A percentile compares a stretch with the other conserved stretches of the same genome.
Conservation (phyloP, 192 early-diverging fungal species). For the Borealophlyctis nickersoniae region DNA sequence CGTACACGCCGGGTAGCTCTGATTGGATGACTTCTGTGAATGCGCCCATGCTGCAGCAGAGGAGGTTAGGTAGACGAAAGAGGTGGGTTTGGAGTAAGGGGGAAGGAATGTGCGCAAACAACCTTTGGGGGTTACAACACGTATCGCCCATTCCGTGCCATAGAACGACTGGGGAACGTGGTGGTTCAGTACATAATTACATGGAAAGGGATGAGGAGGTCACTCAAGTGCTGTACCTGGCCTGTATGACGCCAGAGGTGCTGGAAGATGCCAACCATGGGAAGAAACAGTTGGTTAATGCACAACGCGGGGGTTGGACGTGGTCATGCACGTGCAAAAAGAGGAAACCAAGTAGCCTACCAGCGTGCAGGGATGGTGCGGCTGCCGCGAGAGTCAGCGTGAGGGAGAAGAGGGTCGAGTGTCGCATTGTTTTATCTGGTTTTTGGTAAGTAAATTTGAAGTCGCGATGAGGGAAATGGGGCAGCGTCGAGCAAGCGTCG, state of each 20-base stretch:
- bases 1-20: conserved; percentile 60
- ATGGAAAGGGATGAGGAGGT: not conserved
- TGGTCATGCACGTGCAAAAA: not conserved
- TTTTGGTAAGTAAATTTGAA: not conserved
- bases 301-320: not conserved
- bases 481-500: not conserved
- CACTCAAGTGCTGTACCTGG: not conserved
- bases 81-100: not conserved
- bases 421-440: too few relatives aligned
- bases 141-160: conserved; percentile 46
- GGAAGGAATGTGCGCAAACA: not conserved
- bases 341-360: not conserved
- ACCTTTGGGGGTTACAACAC: conserved; percentile 49
- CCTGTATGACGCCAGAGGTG: not conserved
- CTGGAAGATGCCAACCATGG: not conserved
- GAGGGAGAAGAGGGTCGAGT: too few relatives aligned
- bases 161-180: conserved; percentile 26
- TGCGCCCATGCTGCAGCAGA: conserved; percentile 21
- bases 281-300: too few relatives aligned
- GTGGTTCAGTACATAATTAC: not conserved
- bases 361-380: not conserved
- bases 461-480: not conserved
- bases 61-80: not conserved
- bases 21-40: conserved; percentile 14
- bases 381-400: not conserved